Conservation (phyloP, 1,139 yeast species). For the Saccharomycopsis hybrid region DNA sequence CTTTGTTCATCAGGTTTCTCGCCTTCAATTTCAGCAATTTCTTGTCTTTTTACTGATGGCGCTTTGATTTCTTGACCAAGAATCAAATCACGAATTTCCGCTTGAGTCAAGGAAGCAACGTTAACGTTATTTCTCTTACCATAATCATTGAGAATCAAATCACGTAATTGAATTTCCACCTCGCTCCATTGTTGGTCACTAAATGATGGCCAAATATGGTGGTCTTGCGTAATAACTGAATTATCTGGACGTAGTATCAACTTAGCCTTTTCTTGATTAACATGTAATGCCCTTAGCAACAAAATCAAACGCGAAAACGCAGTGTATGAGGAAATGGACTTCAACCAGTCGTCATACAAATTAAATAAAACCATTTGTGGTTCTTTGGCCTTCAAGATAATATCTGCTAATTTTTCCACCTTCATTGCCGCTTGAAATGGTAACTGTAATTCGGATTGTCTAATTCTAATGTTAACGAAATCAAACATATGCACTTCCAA, state of each 20-base stretch:
- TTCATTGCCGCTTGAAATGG: slow-evolving; percentile 88
- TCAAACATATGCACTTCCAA: slow-evolving; percentile 95
- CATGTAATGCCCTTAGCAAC: slow-evolving; percentile 70
- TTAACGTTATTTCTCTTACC: slow-evolving; percentile 82
- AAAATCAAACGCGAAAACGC: slow-evolving; percentile 87
- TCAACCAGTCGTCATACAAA: slow-evolving; percentile 92
- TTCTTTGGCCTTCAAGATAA: slow-evolving; percentile 80
- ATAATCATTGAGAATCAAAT: slow-evolving; percentile 78
- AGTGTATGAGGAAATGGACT: slow-evolving; percentile 76
- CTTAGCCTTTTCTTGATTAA: slow-evolving; percentile 72
- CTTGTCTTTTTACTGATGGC: slow-evolving; percentile 77
- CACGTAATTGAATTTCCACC: slow-evolving; percentile 82
- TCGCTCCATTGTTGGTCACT: slow-evolving; percentile 87
- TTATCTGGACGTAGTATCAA: slow-evolving; percentile 72
- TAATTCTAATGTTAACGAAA: slow-evolving; percentile 84
- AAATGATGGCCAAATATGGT: slow-evolving; percentile 92
- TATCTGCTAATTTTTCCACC: slow-evolving; percentile 72
- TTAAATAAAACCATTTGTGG: slow-evolving; percentile 91
- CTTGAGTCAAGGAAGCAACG: slow-evolving; percentile 81
- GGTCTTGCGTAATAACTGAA: slow-evolving; percentile 59
- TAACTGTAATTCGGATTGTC: slow-evolving; percentile 82
- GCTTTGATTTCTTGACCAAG: slow-evolving; percentile 92
- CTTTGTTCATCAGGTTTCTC: slow-evolving; percentile 31
- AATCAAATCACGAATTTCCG: slow-evolving; percentile 89
- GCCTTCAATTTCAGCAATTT: slow-evolving; percentile 70